Evolutionary conservation across 805 yeast genomes (phyloP), one percentile per base, ranked within the genome.

Genomic region (Clavispora asparagi): DNA sequence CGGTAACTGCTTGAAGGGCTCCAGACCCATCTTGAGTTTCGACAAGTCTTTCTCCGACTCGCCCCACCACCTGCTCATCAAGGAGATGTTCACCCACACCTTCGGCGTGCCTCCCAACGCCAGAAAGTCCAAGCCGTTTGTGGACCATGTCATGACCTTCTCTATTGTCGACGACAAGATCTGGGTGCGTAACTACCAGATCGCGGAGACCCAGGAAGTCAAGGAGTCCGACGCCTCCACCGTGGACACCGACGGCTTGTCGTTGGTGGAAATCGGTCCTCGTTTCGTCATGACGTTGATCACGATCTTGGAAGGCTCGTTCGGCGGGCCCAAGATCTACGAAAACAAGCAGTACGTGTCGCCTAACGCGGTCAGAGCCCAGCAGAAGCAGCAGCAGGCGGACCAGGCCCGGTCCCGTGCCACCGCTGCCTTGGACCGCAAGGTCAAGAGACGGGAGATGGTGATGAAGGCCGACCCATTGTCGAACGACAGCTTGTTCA

Each of bases 81-180:
- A 89, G 68, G 98, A 94, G 64, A 65, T 90, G 75, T 76, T 90
- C 54, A 69, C 74, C 49, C 96, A 89, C 50, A 59, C 70, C 9
- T 90, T 94, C 64, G 99, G 99, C 45, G 98, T 94, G 2, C 99
- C 99, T 44, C 97, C 97, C 51, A 75, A 78, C 46, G 87, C 97
- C 6, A 81, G 98, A 69, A 91, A 87, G 67, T 75, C 89, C 40
- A 94, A 94, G 71, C 99, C 99, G 9, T 94, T 94, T 60, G 71
- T 90, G 50, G 99, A 94, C 67, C 98, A 91, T 61, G 97, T 94
- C 25, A 80, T 91, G 85, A 83, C 96, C 8, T 90, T 94, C 63
- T 81, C 91, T 52, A 82, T 92, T 46, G 96, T 90, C 27, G 99
- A 94, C 68, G 85, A 85, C 61, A 91, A 91, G 70, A 78, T 94